These are phyloP conservation scores for Physcomitrium patens DNA, from an alignment of 225 moss, liverwort and hornwort species.

Conservation along the genomic window DNA sequence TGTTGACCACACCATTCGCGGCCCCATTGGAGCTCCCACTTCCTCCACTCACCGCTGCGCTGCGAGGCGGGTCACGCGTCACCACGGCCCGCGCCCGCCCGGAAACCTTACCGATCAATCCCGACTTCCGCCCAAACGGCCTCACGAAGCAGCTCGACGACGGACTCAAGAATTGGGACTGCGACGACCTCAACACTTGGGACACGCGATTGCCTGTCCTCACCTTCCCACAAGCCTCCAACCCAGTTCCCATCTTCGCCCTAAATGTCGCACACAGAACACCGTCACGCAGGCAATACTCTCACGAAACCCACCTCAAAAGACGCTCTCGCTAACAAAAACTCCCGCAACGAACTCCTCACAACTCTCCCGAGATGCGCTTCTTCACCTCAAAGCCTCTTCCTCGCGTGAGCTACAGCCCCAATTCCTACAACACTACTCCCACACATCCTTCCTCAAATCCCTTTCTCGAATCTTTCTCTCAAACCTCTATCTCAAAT, in stretches of 20 bases:
- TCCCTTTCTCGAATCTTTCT: too few species aligned
- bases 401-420: background rate
- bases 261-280: slow-evolving; percentile 1
- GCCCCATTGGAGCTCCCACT: slow-evolving; percentile 17
- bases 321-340: background rate
- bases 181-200: slow-evolving; percentile 28
- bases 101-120: background rate
- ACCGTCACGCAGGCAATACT: background rate
- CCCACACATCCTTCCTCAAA: background rate
- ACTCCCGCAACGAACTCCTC: background rate
- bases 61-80: slow-evolving; percentile 49
- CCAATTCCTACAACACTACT: background rate
- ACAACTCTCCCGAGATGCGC: background rate
- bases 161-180: slow-evolving; percentile 47
- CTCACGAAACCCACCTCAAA: background rate
- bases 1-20: slow-evolving; percentile 7
- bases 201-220: background rate
- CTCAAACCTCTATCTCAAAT: too few species aligned
- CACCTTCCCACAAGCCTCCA: slow-evolving; percentile 31
- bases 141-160: slow-evolving; percentile 16
- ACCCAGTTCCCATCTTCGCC: slow-evolving; percentile 30
- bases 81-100: slow-evolving; percentile 55
- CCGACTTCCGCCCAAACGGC: background rate
- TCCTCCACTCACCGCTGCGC: background rate
- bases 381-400: slow-evolving; percentile 4